These are phyloP conservation scores for Barbatosphaeria neglecta DNA, from an alignment of 495 filamentous ascomycete genomes.

Conservation along the genomic window DNA sequence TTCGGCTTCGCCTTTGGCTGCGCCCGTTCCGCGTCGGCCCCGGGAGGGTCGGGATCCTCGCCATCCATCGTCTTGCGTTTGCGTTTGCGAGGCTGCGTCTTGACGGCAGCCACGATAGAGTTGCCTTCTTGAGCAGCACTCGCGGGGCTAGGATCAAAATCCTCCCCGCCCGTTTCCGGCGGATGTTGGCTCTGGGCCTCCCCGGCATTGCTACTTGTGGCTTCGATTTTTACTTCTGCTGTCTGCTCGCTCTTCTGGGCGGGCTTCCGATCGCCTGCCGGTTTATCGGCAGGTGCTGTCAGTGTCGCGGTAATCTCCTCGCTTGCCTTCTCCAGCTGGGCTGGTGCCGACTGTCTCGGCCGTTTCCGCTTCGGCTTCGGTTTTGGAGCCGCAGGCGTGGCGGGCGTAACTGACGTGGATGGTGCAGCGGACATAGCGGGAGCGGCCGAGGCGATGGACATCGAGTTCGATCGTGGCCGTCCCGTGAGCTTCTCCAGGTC, in stretches of 20 bases:
- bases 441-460: constrained; percentile 2
- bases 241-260: constrained; percentile 4
- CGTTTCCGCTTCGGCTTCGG: constrained; percentile 12
- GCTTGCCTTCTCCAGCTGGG: not conserved
- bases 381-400: no score
- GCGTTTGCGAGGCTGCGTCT: constrained; percentile 23
- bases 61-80: constrained; percentile 30
- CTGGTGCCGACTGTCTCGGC: constrained; percentile 16
- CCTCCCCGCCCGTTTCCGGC: not conserved
- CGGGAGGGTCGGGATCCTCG: constrained; percentile 16
- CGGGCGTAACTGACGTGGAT: no score
- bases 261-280: not conserved
- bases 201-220: constrained; percentile 3
- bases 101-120: constrained; percentile 28
- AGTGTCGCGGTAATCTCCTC: no score
- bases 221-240: constrained; percentile 6
- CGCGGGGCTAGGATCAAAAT: not conserved
- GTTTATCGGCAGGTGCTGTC: constrained; percentile 1
- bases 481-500: constrained; percentile 14
- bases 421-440: no score
- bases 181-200: constrained; percentile 6
- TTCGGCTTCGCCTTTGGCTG: not conserved
- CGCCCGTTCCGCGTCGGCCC: not conserved
- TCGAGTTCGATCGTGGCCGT: not conserved
- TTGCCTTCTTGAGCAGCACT: not conserved